phyloP scores from a whole-genome alignment of 176 grass and related monocot species.

The Microstegium vimineum region DNA sequence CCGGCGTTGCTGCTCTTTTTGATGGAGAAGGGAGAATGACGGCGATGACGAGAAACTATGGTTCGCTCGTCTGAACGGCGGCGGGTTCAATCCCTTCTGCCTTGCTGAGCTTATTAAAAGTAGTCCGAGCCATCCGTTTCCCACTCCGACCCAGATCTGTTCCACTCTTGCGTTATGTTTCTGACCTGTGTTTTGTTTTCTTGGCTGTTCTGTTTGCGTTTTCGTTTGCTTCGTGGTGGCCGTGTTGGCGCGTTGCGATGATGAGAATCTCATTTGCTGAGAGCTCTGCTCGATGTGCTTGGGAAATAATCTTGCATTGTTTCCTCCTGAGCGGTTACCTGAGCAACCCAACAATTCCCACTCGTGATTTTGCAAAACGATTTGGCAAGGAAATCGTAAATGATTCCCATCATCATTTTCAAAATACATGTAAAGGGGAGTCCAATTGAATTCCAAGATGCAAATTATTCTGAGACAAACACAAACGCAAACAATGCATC shows the following conservation, averaged over 20 bases:
- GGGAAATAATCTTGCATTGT: conserved; percentile 19
- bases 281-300: conserved; percentile 38
- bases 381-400: no score
- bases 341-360: conserved; percentile 36
- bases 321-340: conserved; percentile 92
- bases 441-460: no score
- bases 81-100: neutral
- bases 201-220: neutral
- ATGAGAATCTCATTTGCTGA: conserved; percentile 29
- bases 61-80: conserved; percentile 49
- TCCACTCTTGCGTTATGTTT: neutral
- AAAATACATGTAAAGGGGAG: no score
- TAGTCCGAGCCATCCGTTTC: neutral
- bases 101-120: conserved; percentile 26
- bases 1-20: neutral
- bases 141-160: neutral
- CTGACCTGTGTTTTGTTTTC: no score
- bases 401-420: no score
- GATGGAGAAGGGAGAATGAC: neutral
- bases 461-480: no score
- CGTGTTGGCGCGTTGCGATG: conserved; percentile 33
- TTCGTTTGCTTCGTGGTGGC: no score
- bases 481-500: no score
- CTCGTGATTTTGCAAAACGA: neutral
- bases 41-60: conserved; percentile 44